phyloP scores from a whole-genome alignment of 139 green algal species.

The Picochlorum sp. region DNA sequence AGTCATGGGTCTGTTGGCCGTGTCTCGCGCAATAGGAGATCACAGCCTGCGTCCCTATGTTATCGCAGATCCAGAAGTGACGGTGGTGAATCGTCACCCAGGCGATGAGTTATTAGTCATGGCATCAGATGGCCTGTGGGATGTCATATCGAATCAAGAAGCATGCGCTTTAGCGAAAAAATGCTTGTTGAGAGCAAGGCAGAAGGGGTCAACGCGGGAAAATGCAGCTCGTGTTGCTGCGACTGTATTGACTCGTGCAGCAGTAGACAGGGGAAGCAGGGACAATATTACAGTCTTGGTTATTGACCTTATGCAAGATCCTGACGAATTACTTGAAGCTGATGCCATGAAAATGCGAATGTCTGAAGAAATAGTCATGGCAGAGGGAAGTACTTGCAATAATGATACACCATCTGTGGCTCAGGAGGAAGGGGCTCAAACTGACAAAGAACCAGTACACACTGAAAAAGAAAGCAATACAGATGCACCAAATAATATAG shows the following conservation, averaged over 20 bases:
- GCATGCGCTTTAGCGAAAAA: conserved; percentile 52
- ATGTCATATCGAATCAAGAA: conserved; percentile 68
- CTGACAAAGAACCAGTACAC: not conserved
- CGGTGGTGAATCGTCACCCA: conserved; percentile 31
- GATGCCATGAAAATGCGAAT: conserved; percentile 20
- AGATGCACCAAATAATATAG: not conserved
- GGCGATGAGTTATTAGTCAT: conserved; percentile 63
- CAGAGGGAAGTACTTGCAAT: not conserved
- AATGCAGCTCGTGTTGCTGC: conserved; percentile 45
- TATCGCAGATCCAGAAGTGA: conserved; percentile 59
- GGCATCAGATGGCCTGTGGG: conserved; percentile 67
- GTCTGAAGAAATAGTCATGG: conserved; percentile 4
- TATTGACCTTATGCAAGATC: conserved; percentile 40
- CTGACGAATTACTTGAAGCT: conserved; percentile 6
- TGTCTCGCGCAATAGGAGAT: conserved; percentile 65
- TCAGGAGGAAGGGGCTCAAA: not conserved
- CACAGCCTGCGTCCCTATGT: conserved; percentile 51
- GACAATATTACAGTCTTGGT: conserved; percentile 64
- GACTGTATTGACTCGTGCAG: conserved; percentile 54
- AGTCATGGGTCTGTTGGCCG: conserved; percentile 65
- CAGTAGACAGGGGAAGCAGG: conserved; percentile 43
- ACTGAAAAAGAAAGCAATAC: not conserved
- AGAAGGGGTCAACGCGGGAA: conserved; percentile 27
- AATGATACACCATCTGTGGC: not conserved
- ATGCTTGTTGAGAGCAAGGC: conserved; percentile 33